Base-by-base conservation (phyloP, 192 early-diverging fungal genomes). In the Coemansia sp. region DNA sequence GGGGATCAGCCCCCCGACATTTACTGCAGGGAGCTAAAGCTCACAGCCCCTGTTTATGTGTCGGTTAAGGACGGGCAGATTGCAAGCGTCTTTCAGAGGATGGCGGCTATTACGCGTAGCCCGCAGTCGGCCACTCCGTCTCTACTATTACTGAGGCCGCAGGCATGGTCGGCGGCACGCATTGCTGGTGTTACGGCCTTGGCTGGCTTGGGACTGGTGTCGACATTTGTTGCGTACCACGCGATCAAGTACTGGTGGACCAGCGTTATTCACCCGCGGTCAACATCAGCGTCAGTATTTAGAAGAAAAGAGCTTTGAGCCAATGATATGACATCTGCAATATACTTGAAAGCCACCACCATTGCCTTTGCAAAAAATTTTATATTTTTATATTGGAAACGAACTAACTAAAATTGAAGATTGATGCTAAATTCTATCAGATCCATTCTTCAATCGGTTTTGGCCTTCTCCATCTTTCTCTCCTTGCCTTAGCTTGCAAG, bases 1-100 rank as follows among this genome's bases (percentile, higher is more conserved):
- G 85, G 89, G 48, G 94, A 93, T 13, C 76, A 90, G 28, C 94
- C 93, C 51, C 97, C 97, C 2, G 96, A 97, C 66, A 91, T 91
- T 1, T 99, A 95, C 71, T 99, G 97, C 65, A 86, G 95, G 14
- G 85, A 86, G 38, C 80, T 97, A 5, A 89, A 91, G 2, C 83
- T 99, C 6, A 85, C 86, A 3, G 89, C 93, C n/a, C 97, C 97
- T 18, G 82, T 98, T 6, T 91, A 90, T 69, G 88, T 98, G 20
- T 95, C 93, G 9, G 91, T 96, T 3, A 92, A 93, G 68, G 86
- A 92, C 24, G 76, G 84, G 10, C 87, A 94, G 72, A 91, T 89
- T 73, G 94, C 94, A 6, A 93, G 94, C 65, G 76, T 99, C 39
- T 97, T 91, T 69, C 88, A 93, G 69, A 84, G 93, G 16, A 79